Percentiles rank a stretch among this genome's conserved stretches.
These are phyloP conservation scores for Eucalyptus cloeziana DNA, from an alignment of 345 rosid genomes.

Conservation along the genomic window DNA sequence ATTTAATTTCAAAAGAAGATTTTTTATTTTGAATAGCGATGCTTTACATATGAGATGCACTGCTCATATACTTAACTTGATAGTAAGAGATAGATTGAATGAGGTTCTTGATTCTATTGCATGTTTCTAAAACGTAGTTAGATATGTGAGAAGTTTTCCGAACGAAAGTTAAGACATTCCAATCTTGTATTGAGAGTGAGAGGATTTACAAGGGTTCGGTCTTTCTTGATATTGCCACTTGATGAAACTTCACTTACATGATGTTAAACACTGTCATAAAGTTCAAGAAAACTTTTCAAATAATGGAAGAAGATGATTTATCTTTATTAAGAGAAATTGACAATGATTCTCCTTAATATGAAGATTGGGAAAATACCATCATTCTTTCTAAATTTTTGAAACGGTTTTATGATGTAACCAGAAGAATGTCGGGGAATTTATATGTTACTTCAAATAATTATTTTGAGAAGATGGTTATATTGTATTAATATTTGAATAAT, in stretches of 20 bases:
- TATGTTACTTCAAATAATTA: too few species aligned
- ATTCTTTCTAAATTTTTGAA: accelerated
- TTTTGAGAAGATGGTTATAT: accelerated
- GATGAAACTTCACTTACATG: too few species aligned
- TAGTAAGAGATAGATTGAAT: too few species aligned
- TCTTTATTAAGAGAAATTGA: too few species aligned
- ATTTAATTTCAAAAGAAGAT: too few species aligned
- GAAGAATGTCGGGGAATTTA: accelerated
- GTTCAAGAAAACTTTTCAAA: too few species aligned
- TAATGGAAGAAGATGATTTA: accelerated
- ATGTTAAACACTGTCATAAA: accelerated
- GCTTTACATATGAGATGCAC: accelerated
- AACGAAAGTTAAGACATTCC: accelerated
- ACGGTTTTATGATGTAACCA: accelerated
- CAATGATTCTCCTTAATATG: too few species aligned
- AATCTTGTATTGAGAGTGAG: too few species aligned
- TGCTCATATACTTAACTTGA: accelerated
- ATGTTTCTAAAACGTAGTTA: accelerated
- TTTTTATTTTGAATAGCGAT: accelerated
- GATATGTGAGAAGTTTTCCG: accelerated
- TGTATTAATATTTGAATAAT: too few species aligned
- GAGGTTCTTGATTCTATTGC: too few species aligned
- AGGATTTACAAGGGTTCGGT: accelerated
- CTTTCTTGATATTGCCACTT: accelerated
- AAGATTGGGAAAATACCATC: too few species aligned